phyloP scores from a whole-genome alignment of 345 rosid genomes.

The Eucalyptus erythrocorys region DNA sequence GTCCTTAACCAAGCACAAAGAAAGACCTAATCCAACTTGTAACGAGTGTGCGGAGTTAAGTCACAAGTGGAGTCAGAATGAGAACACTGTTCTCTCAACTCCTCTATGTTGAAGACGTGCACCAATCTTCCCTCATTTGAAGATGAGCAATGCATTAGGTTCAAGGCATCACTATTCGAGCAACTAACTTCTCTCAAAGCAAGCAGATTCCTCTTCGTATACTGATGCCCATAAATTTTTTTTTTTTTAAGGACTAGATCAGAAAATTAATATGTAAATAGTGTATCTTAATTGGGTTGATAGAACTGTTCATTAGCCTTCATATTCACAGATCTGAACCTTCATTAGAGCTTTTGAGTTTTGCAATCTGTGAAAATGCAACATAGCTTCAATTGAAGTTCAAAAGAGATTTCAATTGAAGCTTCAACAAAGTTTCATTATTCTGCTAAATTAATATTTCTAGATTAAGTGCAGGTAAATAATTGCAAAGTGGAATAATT shows the following conservation, averaged over 20 bases:
- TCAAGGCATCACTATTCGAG: background rate
- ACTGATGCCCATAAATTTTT: background rate
- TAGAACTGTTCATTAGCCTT: background rate
- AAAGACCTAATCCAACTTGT: background rate
- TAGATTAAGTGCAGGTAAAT: background rate
- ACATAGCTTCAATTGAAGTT: background rate
- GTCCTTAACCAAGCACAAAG: background rate
- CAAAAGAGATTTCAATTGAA: background rate
- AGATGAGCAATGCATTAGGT: background rate
- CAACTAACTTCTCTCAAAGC: background rate
- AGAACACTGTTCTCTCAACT: background rate
- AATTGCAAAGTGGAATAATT: background rate
- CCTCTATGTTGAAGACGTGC: background rate
- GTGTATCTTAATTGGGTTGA: background rate
- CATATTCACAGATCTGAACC: background rate
- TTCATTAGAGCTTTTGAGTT: background rate
- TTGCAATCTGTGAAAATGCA: background rate
- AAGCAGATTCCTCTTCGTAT: background rate
- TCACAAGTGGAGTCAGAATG: background rate
- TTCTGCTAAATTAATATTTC: background rate
- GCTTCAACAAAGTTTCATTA: background rate
- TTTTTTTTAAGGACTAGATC: background rate
- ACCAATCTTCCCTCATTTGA: background rate
- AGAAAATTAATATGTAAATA: background rate
- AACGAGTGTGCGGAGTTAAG: background rate